phyloP scores from a whole-genome alignment of 169 alveolate genomes.

The Eimeria maxima region DNA sequence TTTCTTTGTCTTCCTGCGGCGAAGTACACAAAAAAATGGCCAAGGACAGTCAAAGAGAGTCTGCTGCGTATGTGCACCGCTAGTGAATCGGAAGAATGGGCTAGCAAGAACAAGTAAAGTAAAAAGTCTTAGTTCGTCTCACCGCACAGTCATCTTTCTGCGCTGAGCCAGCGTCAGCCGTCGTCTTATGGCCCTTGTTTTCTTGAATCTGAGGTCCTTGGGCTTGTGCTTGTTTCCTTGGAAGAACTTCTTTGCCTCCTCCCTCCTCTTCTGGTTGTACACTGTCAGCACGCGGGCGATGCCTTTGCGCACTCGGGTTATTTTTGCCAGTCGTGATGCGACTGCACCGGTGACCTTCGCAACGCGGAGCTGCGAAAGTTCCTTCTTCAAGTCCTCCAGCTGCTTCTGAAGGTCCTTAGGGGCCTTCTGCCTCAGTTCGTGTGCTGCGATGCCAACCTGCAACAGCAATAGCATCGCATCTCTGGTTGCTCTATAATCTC shows the following conservation, averaged over 20 bases:
- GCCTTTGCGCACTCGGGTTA: constrained; percentile 94
- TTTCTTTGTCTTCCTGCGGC: constrained; percentile 58
- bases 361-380: constrained; percentile 94
- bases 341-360: constrained; percentile 95
- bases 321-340: constrained; percentile 94
- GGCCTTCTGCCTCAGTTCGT: constrained; percentile 93
- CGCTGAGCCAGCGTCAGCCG: constrained; percentile 93
- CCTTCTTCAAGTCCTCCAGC: constrained; percentile 95
- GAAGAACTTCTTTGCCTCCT: constrained; percentile 91
- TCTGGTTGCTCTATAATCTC: background rate
- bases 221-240: constrained; percentile 92
- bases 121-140: background rate
- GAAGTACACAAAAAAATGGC: background rate
- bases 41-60: background rate
- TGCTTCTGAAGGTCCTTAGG: constrained; percentile 93
- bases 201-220: constrained; percentile 94
- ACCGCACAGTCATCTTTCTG: constrained; percentile 92
- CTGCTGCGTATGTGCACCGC: background rate
- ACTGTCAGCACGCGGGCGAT: constrained; percentile 97
- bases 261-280: constrained; percentile 94
- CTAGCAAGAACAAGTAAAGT: too few relatives aligned
- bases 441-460: constrained; percentile 92
- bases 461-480: background rate
- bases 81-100: background rate
- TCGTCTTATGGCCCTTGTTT: constrained; percentile 95